Evolutionary conservation across 306 rosid species (phyloP).

Genomic region (Quercus aquifolioides): DNA sequence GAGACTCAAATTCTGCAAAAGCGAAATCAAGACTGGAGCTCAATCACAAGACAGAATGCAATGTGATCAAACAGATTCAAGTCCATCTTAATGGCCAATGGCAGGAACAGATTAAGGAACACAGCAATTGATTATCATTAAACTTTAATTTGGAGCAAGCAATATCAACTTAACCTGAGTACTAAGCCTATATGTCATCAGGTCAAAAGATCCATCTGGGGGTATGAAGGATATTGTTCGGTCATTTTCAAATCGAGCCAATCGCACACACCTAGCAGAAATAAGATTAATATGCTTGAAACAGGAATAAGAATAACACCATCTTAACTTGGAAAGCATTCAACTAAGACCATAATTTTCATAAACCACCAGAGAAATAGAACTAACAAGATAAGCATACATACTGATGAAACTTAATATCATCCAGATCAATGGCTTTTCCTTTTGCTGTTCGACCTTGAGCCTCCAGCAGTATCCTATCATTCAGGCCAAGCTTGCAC

Average conservation of each 20-base stretch:
- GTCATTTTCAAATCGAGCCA: no score
- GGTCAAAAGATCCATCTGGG: no score
- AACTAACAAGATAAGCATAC: conserved; percentile 25
- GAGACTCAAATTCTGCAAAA: no score
- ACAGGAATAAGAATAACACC: neutral
- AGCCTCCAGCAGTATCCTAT: conserved; percentile 84
- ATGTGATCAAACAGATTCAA: neutral
- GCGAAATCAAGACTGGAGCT: neutral
- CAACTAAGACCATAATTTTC: no score
- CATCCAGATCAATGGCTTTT: conserved; percentile 97
- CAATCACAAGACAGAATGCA: neutral
- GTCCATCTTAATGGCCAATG: neutral
- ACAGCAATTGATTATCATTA: neutral
- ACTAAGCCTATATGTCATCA: no score
- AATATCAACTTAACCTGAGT: neutral
- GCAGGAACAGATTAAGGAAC: no score
- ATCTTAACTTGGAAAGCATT: no score
- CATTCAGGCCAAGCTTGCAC: conserved; percentile 96
- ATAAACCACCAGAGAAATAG: no score
- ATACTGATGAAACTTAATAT: conserved; percentile 99
- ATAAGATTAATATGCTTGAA: neutral
- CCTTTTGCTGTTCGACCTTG: conserved; percentile 97
- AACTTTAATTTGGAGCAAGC: neutral
- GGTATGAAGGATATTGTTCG: no score
- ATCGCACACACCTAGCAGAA: no score